These are phyloP conservation scores for Panicum virgatum DNA, from an alignment of 202 grass and related monocot genomes.

Conservation along the genomic window DNA sequence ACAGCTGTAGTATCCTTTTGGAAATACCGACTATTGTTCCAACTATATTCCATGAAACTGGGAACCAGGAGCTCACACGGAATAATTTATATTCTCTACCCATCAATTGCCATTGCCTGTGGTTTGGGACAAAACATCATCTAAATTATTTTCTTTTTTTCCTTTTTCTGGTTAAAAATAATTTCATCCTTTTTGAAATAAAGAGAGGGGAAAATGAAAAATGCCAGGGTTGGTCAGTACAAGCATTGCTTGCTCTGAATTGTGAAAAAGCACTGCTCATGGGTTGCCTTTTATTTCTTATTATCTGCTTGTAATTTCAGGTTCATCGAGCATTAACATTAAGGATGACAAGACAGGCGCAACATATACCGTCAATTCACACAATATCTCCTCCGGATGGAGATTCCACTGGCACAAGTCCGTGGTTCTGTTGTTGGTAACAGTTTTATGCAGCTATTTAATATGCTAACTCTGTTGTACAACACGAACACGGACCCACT, in stretches of 20 bases:
- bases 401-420: conserved; percentile 46
- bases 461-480: conserved; percentile 53
- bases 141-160: too few species aligned
- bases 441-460: conserved; percentile 39
- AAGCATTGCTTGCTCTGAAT: conserved; percentile 12
- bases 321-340: conserved; percentile 88
- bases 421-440: conserved; percentile 49
- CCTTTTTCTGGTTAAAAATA: neutral
- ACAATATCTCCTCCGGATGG: conserved; percentile 60
- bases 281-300: neutral
- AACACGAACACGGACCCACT: neutral
- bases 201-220: neutral
- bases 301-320: conserved; percentile 49
- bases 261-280: neutral
- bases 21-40: conserved; percentile 4
- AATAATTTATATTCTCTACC: neutral
- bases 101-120: neutral
- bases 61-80: neutral
- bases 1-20: neutral
- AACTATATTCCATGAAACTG: conserved; percentile 12
- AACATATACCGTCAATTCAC: conserved; percentile 59
- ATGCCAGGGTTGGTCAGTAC: neutral
- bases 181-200: neutral
- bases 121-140: too few species aligned
- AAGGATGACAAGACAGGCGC: conserved; percentile 65